phyloP scores from a whole-genome alignment of 495 filamentous ascomycete genomes.

The Chaetomium cochliodes region DNA sequence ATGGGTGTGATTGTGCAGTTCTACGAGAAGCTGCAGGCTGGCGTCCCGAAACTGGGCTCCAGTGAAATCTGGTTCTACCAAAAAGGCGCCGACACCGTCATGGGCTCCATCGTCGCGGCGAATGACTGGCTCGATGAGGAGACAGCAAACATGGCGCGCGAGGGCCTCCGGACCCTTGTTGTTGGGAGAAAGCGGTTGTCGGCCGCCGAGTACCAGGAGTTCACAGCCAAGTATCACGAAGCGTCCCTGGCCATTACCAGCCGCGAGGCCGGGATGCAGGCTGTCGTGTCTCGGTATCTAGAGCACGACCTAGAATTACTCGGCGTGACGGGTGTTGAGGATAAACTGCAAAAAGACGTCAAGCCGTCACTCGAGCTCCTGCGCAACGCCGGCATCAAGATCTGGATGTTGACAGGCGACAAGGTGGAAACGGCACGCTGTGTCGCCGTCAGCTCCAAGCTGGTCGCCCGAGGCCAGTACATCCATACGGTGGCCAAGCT shows the following conservation, averaged over 20 bases:
- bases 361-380: constrained; percentile 92
- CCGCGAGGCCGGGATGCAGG: constrained; percentile 77
- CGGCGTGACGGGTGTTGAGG: constrained; percentile 96
- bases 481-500: constrained; percentile 91
- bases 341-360: constrained; percentile 92
- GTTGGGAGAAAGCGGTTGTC: constrained; percentile 84
- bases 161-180: constrained; percentile 91
- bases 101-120: constrained; percentile 86
- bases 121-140: constrained; percentile 99
- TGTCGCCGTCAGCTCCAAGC: constrained; percentile 89
- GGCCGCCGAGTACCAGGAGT: constrained; percentile 71
- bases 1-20: constrained; percentile 99
- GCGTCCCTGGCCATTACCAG: constrained; percentile 76
- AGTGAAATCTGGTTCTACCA: constrained; percentile 98
- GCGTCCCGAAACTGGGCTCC: constrained; percentile 41
- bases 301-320: constrained; percentile 88
- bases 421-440: constrained; percentile 98
- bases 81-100: constrained; percentile 97
- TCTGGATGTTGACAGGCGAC: constrained; percentile 99
- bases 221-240: constrained; percentile 69
- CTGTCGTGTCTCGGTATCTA: constrained; percentile 73
- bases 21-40: constrained; percentile 49
- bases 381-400: constrained; percentile 97
- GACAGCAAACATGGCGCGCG: constrained; percentile 96
- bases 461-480: constrained; percentile 92